Conservation (phyloP, 2,329 filamentous ascomycete genomes). For the Macroventuria anomochaeta region DNA sequence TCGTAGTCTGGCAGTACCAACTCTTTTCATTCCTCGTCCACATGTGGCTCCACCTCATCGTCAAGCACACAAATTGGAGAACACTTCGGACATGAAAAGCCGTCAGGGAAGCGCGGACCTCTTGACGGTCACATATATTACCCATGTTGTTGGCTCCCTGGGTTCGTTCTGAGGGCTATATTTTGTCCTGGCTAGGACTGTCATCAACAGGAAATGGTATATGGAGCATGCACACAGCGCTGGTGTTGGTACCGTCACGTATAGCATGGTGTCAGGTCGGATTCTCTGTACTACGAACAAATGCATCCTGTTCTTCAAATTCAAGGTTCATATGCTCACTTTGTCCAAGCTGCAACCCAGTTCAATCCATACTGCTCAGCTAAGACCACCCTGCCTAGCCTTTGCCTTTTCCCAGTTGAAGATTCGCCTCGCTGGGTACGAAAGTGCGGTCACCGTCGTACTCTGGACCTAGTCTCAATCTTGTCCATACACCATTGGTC, state of each 20-base stretch:
- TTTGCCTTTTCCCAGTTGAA: background rate
- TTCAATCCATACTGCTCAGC: no score
- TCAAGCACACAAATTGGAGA: constrained; percentile 26
- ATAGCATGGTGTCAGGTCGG: background rate
- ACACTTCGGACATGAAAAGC: constrained; percentile 35
- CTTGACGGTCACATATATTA: constrained; percentile 38
- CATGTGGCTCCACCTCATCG: background rate
- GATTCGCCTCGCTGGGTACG: constrained; percentile 1
- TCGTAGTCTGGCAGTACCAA: constrained; percentile 34
- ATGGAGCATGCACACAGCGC: background rate
- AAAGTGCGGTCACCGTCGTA: constrained; percentile 2
- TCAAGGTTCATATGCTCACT: no score
- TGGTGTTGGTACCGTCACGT: background rate
- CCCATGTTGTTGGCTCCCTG: constrained; percentile 43
- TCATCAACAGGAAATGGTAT: background rate
- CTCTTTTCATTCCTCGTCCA: constrained; percentile 12
- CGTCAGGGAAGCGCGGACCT: constrained; percentile 32
- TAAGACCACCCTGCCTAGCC: background rate
- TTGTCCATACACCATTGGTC: background rate
- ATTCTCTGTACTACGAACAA: background rate
- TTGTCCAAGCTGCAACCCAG: no score
- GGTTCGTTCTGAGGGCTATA: constrained; percentile 42
- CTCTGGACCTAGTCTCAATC: background rate
- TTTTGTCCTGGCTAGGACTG: constrained; percentile 41
- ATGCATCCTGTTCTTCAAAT: background rate